Base-by-base conservation (phyloP, 2,329 filamentous ascomycete genomes). In the Neurospora sp. region DNA sequence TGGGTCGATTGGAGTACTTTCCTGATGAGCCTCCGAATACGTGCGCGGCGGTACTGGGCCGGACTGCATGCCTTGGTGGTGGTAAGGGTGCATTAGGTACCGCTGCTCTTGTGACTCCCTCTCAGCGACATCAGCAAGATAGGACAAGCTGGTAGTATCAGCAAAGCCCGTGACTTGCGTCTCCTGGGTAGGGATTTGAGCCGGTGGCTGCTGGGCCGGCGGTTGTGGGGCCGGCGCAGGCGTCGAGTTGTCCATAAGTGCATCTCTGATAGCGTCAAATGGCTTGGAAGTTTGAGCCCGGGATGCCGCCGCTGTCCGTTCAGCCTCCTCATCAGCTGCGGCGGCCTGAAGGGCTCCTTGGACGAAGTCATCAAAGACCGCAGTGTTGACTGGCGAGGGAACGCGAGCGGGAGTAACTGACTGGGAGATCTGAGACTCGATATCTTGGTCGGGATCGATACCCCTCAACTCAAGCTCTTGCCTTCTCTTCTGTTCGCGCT, bases 231-330 rank as follows among this genome's bases (percentile, higher is more conserved):
- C 33, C 2, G 70, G 69, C 12, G 75, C 73, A 8, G 75, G 71
- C 6, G 80, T 72, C 10, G 78, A 74, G n/a, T 75, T 75, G 57
- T 76, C 76, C 3, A 78, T 80, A 68, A 83, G 82, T 6, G 82
- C 79, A 68, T 83, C 81, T 62, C 82, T 76, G 33, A 83, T 81
- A 2, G 82, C 81, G 72, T 83, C 82, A 70, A 83, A 83, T 0
- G 81, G 81, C 33, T 80, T 78, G 11, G 81, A 80, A n/a, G 71
- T 17, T 8, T 62, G 52, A 4, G 52, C 1, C 71, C 74, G 70
- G 66, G 74, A 70, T 12, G 76, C 37, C 33, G 72, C 41, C 28
- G 73, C 71, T n/a, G 39, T 52, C 39, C 70, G 70, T 5, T 74
- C 68, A 17, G 72, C 71, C 33, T 74, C 74, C 67, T 76, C 74